Conservation (phyloP, 139 green algal species). For the Chlamydomonas incerta region DNA sequence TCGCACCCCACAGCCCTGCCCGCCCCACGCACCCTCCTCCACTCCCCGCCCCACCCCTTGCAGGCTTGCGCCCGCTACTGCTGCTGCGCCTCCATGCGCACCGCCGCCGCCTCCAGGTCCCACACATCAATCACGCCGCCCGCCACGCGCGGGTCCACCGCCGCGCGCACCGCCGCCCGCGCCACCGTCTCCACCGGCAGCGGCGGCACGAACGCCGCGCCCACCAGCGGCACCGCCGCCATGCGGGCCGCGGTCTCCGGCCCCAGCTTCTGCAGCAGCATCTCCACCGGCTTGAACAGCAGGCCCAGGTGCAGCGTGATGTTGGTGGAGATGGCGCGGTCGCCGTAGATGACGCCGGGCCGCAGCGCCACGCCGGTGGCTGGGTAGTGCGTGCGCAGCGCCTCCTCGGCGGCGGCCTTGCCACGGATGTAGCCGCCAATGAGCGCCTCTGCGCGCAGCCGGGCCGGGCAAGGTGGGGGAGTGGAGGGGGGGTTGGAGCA, state of each 20-base stretch:
- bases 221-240: conserved; percentile 74
- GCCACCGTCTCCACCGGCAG: conserved; percentile 78
- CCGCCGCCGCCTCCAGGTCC: conserved; percentile 52
- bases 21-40: too few relatives aligned
- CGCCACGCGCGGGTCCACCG: conserved; percentile 76
- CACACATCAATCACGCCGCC: conserved; percentile 82
- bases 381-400: conserved; percentile 71
- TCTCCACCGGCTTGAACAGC: conserved; percentile 70
- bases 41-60: background rate
- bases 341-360: conserved; percentile 87
- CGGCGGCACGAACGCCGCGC: conserved; percentile 78
- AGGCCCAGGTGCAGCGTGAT: conserved; percentile 74
- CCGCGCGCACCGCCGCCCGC: conserved; percentile 81
- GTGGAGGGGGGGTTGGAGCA: too few relatives aligned
- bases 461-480: too few relatives aligned
- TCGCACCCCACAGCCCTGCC: too few relatives aligned
- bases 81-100: background rate
- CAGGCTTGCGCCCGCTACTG: background rate
- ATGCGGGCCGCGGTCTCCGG: conserved; percentile 50
- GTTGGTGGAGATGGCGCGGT: conserved; percentile 57
- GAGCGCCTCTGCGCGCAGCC: conserved; percentile 46
- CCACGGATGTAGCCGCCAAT: conserved; percentile 83
- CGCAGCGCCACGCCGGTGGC: conserved; percentile 76
- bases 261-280: conserved; percentile 48
- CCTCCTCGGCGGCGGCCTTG: conserved; percentile 82